phyloP scores from a whole-genome alignment of 805 yeast genomes.

The Sungouiella blattae region DNA sequence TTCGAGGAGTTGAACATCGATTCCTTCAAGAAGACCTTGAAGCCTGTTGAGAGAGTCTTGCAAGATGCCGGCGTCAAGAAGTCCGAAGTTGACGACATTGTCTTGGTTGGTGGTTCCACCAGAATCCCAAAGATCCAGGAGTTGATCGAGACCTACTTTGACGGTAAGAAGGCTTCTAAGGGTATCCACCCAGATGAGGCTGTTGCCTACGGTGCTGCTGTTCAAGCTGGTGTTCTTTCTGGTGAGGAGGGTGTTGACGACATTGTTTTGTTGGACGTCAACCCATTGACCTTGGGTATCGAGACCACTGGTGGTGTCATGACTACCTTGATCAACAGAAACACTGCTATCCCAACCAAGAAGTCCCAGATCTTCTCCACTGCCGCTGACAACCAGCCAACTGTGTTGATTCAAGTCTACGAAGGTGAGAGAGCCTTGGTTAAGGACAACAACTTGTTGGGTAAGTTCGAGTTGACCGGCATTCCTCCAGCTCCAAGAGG shows the following conservation, averaged over 20 bases:
- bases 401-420: conserved; percentile 19
- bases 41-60: conserved; percentile 20
- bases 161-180: conserved; percentile 21
- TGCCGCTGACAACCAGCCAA: conserved; percentile 21
- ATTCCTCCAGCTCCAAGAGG: conserved; percentile 23
- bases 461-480: conserved; percentile 20
- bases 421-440: conserved; percentile 22
- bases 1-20: conserved; percentile 21
- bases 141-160: conserved; percentile 18
- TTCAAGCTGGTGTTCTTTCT: conserved; percentile 30
- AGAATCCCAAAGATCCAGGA: conserved; percentile 21
- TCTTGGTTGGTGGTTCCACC: conserved; percentile 21
- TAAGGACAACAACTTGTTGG: conserved; percentile 21
- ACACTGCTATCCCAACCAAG: conserved; percentile 20
- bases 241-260: conserved; percentile 62
- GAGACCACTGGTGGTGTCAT: conserved; percentile 22
- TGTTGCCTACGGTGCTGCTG: conserved; percentile 76
- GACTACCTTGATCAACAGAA: conserved; percentile 20
- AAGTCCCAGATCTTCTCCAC: conserved; percentile 21
- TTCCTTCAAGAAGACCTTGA: conserved; percentile 19
- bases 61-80: conserved; percentile 18
- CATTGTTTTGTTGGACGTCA: conserved; percentile 40
- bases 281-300: conserved; percentile 21
- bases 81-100: conserved; percentile 19
- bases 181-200: conserved; percentile 44